Evolutionary conservation across 2,329 filamentous ascomycete species (phyloP), one percentile per base, ranked within the genome.

Genomic region (Fusarium scirpi): DNA sequence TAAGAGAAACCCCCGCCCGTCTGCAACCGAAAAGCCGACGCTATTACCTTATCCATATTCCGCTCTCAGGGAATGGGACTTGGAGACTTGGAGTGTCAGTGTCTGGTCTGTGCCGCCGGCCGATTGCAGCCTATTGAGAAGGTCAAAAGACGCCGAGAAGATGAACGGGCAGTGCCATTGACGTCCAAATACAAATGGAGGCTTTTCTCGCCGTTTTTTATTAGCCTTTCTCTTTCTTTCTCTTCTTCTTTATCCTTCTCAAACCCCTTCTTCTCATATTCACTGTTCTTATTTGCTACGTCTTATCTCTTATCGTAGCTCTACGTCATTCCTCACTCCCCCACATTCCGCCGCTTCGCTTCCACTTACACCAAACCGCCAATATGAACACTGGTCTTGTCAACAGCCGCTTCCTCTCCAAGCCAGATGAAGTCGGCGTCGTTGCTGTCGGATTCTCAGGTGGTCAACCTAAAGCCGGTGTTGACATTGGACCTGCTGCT

Each of bases 381-480:
- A 76, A 65, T 69, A 86, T 87, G 83, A 84, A 86, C 75, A 87
- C 85, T 56, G 85, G 85, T 59, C 84, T 85, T 79, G 79, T 88
- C 71, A 79, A 83, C 72, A 86, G 85, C 79, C 94, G 92, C 78
- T 98, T 98, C 84, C 91, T 98, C 74, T 86, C 91, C 70, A 86
- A 91, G 78, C 88, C 90, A 32, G 87, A 92, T 77, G 91, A 98
- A 77, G 86, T 99, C 70, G 96, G 95, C 68, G 88, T 99, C 60
- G 94, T 98, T 40, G 94, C 95, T 52, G 96, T 98, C 40, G 95
- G 95, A 69, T 99, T 98, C 85, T 97, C 94, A 57, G 95, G 95
- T 72, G 96, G 96, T 61, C 96, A 76, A 93, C 91, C 91, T 84
- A 98, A 98, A 83, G 86, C 90, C 43, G 96, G 96, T 74, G 95